These are phyloP conservation scores for Kodamaea kaohsiungensis DNA, from an alignment of 805 yeast species.

Conservation along the genomic window DNA sequence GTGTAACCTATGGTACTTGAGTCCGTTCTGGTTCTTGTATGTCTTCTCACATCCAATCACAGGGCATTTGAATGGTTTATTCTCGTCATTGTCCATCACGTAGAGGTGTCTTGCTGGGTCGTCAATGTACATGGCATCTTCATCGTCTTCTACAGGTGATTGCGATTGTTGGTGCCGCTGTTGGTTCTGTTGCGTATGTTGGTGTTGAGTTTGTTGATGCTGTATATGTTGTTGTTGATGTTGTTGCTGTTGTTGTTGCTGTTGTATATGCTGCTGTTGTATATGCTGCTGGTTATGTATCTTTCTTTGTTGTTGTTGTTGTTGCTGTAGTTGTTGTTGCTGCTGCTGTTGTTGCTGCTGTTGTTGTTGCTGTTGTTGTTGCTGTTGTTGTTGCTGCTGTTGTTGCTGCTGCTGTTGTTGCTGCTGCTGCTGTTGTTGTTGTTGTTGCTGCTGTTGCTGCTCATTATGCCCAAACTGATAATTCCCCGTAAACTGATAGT, in stretches of 20 bases:
- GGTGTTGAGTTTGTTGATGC: conserved; percentile 15
- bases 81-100: conserved; percentile 88
- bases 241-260: conserved; percentile 18
- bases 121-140: conserved; percentile 80
- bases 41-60: conserved; percentile 98
- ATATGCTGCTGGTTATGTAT: conserved; percentile 6
- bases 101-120: conserved; percentile 95
- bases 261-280: conserved; percentile 18
- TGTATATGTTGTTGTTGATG: conserved; percentile 16
- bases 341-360: conserved; percentile 17
- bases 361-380: conserved; percentile 11
- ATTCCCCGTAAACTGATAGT: conserved; percentile 13
- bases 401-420: conserved; percentile 9
- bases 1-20: conserved; percentile 91
- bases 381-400: conserved; percentile 11
- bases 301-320: conserved; percentile 11
- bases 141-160: conserved; percentile 48
- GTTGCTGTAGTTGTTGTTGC: conserved; percentile 3
- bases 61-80: conserved; percentile 95
- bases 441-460: conserved; percentile 14
- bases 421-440: conserved; percentile 13
- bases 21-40: conserved; percentile 95
- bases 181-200: conserved; percentile 15
- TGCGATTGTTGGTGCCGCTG: conserved; percentile 14
- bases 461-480: conserved; percentile 12